Percentiles rank a stretch among this genome's conserved stretches.
Evolutionary conservation across 2,329 filamentous ascomycete species (phyloP).

Genomic region (Fusarium xylarioides): DNA sequence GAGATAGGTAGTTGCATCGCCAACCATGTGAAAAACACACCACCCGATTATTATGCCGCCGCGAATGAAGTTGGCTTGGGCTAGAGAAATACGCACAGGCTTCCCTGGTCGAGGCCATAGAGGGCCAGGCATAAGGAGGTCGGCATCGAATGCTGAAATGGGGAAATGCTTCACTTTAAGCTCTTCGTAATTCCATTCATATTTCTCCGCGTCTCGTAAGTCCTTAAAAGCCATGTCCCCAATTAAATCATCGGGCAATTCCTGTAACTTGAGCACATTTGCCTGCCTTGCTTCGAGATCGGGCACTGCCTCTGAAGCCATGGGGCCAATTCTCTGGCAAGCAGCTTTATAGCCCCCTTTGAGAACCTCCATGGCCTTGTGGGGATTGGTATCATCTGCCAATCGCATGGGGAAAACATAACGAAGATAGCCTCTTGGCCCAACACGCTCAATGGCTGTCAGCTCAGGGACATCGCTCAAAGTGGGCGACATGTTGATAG

Average conservation of each 20-base stretch:
- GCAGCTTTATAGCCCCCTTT: slow-evolving; percentile 3
- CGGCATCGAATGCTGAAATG: slow-evolving; percentile 7
- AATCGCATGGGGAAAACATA: slow-evolving; percentile 19
- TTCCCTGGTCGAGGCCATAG: slow-evolving; percentile 9
- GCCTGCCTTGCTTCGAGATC: slow-evolving; percentile 7
- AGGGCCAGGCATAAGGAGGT: slow-evolving; percentile 4
- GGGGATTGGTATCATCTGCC: not conserved
- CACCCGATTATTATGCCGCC: slow-evolving; percentile 20
- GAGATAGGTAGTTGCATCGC: slow-evolving; percentile 22
- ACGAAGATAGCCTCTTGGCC: slow-evolving; percentile 19
- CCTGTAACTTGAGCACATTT: slow-evolving; percentile 9
- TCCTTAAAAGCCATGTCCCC: not conserved
- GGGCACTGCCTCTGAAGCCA: slow-evolving; percentile 18
- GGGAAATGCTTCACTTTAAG: slow-evolving; percentile 11
- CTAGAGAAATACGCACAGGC: not conserved
- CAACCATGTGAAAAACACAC: slow-evolving; percentile 23
- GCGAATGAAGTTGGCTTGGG: slow-evolving; percentile 15
- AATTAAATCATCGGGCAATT: not conserved
- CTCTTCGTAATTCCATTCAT: slow-evolving; percentile 3
- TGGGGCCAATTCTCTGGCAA: not conserved
- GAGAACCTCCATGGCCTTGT: not conserved
- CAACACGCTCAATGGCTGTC: slow-evolving; percentile 12
- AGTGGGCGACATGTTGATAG: not conserved
- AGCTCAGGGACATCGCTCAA: not conserved
- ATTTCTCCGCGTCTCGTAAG: not conserved